Base-by-base conservation (phyloP, 2,329 filamentous ascomycete species). In the Xylaria sp. region DNA sequence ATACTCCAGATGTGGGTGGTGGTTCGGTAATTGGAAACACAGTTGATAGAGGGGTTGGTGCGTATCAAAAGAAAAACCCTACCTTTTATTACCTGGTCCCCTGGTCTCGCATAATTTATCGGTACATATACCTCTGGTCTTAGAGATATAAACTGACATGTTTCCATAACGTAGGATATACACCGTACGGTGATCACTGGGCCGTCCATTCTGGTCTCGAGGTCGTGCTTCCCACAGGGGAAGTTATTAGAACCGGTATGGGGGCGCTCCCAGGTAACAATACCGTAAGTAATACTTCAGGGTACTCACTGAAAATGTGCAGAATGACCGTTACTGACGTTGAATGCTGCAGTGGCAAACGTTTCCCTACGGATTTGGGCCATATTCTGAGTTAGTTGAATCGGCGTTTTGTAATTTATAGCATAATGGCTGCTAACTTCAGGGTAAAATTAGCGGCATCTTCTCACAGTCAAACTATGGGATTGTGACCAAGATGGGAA, bases 401-500 rank as follows among this genome's bases (percentile, higher is more conserved):
- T 34, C 18, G 20, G 41, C 65, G 23, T 54, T 10, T 55, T n/a
- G 20, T 8, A 37, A 32, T 37, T 18, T 8, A 51, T 20, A 2
- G 18, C 20, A n/a, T 7, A 28, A 56, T 23, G 9, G 10, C 9
- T 34, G 23, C 68, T 72, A 56, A 70, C 57, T 12, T 57, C n/a
- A 13, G 28, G 13, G 13, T 56, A 13, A n/a, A n/a, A 37, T 23
- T 39, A 79, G 78, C 72, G 82, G 83, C 1, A 81, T 86, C 0
- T 87, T 87, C 71, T 81, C 83, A 0, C 84, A 87, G 70, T 84
- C 81, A 0, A 86, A 86, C 60, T 81, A 84, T 10, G 84, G 84
- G 12, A 83, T 87, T 28, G 84, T 86, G 1, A 85, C 84, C 3
- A 86, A 87, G 76, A 85, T 87, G 79, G 85, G 85, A 0, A 81